phyloP scores from a whole-genome alignment of 768 basidiomycete species.

The Phanerochaete carnosa region DNA sequence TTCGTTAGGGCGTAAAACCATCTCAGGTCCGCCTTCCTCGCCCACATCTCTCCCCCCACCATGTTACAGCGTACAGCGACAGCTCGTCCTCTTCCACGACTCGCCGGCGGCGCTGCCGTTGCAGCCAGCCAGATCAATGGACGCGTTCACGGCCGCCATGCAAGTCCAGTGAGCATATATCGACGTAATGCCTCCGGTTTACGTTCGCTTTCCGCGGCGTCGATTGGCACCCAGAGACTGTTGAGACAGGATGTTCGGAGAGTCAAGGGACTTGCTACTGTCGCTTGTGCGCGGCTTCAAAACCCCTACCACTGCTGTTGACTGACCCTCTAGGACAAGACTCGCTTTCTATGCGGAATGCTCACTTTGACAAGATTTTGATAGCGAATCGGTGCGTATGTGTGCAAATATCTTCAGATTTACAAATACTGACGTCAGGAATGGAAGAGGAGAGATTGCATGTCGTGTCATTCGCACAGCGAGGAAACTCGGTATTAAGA shows the following conservation, averaged over 20 bases:
- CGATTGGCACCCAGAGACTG: neutral
- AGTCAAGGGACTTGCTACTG: slow-evolving; percentile 4
- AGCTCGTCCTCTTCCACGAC: slow-evolving; percentile 4
- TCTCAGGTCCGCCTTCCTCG: neutral
- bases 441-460: slow-evolving; percentile 84
- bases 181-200: neutral
- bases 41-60: neutral
- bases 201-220: neutral
- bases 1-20: neutral
- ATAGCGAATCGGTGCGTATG: slow-evolving; percentile 76
- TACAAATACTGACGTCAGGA: neutral
- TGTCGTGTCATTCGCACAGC: slow-evolving; percentile 93
- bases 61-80: slow-evolving; percentile 10
- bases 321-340: neutral
- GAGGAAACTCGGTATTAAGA: slow-evolving; percentile 82
- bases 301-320: neutral
- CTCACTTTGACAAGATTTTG: slow-evolving; percentile 87
- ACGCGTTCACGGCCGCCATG: neutral
- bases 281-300: neutral
- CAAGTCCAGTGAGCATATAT: neutral
- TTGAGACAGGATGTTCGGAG: neutral
- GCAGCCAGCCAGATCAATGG: neutral
- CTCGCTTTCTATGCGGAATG: slow-evolving; percentile 24
- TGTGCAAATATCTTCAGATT: neutral
- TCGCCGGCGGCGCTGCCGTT: neutral